Evolutionary conservation across 306 rosid species (phyloP), one percentile per base, ranked within the genome.

Genomic region (apple (Malus domestica)): DNA sequence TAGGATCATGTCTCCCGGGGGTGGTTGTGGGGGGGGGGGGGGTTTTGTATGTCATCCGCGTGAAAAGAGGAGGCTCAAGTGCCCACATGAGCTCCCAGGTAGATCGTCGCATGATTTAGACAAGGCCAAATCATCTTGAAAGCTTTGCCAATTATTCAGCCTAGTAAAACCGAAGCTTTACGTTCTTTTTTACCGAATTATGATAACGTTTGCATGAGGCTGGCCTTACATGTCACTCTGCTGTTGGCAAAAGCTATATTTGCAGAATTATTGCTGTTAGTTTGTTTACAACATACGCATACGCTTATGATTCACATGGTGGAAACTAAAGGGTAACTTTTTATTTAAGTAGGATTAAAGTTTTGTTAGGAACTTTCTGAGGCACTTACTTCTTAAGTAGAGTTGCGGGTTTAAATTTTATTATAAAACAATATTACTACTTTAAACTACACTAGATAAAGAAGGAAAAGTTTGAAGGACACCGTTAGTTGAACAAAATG

Each of bases 11-110:
- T 33, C 2, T 30, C 2, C 2, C 4, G 35, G 5, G 2, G 23
- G 51, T 4, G 75, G 57, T 0, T 1, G 74, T 70, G 30, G 29
- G 4, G 33, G 5, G 23, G 51, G 6, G 75, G 57, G 0, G 0
- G 74, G 75, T 52, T 69, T 49, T 49, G 55, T 14, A 49, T 74
- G 81, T 71, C 79, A 77, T 83, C 81, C 67, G 73, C 58, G 38
- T 33, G 73, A 76, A 71, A 80, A n/a, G 45, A 75, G 61, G 61
- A 81, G 35, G 66, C 40, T 68, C 73, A 12, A 44, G 51, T 68
- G 75, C 32, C 55, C 55, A 49, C 55, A 49, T 49, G 55, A 49
- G 2, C 20, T 15, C 55, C 55, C 20, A 29, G 16, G 14, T 15
- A 62, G 11, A 25, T 19, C 40, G 6, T 19, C 40, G 70, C 70